Evolutionary conservation across 2,329 filamentous ascomycete genomes (phyloP).

Genomic region (Myriosclerotinia duriaeana): DNA sequence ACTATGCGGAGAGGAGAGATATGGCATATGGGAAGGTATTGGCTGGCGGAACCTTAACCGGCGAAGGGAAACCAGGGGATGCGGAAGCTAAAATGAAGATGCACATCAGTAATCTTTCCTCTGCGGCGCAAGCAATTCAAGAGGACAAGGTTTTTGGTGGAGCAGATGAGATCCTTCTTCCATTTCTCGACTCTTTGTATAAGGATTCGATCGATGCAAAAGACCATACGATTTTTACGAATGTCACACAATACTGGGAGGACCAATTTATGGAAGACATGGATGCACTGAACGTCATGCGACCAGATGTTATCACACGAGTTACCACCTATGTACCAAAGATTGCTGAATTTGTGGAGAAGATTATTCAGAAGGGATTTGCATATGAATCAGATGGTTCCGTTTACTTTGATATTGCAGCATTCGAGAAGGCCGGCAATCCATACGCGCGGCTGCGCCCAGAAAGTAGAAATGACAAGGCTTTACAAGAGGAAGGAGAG

Average conservation of each 20-base stretch:
- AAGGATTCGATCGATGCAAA: slow-evolving; percentile 61
- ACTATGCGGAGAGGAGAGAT: slow-evolving; percentile 53
- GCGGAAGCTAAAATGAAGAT: slow-evolving; percentile 71
- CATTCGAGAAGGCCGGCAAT: slow-evolving; percentile 70
- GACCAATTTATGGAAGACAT: slow-evolving; percentile 87
- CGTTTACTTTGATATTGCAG: slow-evolving; percentile 21
- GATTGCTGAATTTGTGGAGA: slow-evolving; percentile 79
- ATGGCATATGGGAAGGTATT: slow-evolving; percentile 55
- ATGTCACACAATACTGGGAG: slow-evolving; percentile 83
- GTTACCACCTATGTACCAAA: slow-evolving; percentile 92
- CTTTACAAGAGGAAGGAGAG: slow-evolving; percentile 83
- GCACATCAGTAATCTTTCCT: slow-evolving; percentile 55
- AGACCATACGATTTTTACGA: slow-evolving; percentile 75
- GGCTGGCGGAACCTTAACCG: slow-evolving; percentile 54
- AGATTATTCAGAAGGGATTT: slow-evolving; percentile 75
- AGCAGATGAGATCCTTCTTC: slow-evolving; percentile 68
- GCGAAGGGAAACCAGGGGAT: slow-evolving; percentile 56
- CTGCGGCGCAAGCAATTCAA: slow-evolving; percentile 51
- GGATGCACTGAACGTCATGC: slow-evolving; percentile 78
- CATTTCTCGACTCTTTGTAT: slow-evolving; percentile 74
- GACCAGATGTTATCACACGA: slow-evolving; percentile 77
- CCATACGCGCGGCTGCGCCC: slow-evolving; percentile 83
- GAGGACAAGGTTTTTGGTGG: slow-evolving; percentile 53
- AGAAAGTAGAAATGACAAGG: slow-evolving; percentile 80
- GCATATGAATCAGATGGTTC: slow-evolving; percentile 81